Conservation (phyloP, 202 grass and related monocot genomes). For the Setaria italica region DNA sequence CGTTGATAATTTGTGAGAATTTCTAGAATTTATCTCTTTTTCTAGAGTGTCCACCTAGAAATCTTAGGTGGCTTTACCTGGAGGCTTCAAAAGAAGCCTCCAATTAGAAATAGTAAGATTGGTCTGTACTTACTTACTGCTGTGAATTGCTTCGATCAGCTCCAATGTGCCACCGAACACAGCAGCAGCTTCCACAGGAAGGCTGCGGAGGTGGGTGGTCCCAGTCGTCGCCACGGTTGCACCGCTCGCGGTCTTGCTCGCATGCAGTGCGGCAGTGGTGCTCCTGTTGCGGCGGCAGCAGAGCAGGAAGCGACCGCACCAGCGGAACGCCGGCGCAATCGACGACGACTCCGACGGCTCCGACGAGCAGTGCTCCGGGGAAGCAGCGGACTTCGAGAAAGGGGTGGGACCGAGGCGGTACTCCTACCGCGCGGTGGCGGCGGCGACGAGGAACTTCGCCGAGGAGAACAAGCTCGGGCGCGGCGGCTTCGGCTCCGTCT, state of each 20-base stretch:
- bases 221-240: background rate
- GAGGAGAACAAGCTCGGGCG: constrained; percentile 14
- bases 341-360: background rate
- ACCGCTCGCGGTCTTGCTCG: background rate
- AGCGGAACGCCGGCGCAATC: no score
- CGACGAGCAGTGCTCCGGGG: background rate
- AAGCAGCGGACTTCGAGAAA: background rate
- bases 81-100: no score
- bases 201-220: background rate
- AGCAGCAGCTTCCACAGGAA: background rate
- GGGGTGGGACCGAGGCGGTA: background rate
- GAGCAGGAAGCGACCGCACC: background rate
- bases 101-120: no score
- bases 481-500: background rate
- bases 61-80: no score
- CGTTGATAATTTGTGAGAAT: no score
- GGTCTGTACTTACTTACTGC: no score
- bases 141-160: background rate
- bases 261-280: background rate
- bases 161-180: background rate
- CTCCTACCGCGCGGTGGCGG: background rate
- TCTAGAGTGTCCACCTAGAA: no score
- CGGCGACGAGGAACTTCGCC: background rate
- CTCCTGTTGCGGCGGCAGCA: background rate
- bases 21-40: no score